Evolutionary conservation across 2,329 filamentous ascomycete species (phyloP), one percentile per base, ranked within the genome.

Genomic region (Trichoderma sp.): DNA sequence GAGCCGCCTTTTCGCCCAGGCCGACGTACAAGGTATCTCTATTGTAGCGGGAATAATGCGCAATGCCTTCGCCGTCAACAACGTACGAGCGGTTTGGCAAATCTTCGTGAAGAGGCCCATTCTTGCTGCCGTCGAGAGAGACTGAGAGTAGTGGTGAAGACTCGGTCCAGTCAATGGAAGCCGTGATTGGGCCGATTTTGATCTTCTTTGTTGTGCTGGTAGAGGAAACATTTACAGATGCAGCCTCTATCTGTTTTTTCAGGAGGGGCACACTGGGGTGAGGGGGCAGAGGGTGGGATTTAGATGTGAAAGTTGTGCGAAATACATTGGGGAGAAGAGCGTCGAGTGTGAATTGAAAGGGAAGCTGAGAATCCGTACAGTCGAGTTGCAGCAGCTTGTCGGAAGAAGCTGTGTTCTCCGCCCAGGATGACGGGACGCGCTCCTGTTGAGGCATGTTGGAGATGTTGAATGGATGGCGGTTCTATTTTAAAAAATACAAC

Each of bases 1-100:
- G 91, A 0, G 90, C 91, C 6, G 89, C 85, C 78, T 93, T 93
- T 78, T 93, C 91, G 5, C 91, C 92, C 0, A 93, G 83, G 0
- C 92, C 91, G 20, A 92, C 87, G 75, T 93, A 90, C 0, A 93
- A 84, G 0, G 88, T 90, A 23, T 86, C 84, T 17, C 86, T 82
- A 73, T 90, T 88, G 78, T 91, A 91, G 15, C 84, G 80, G 0
- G 88, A 88, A 76, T 93, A 93, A 76, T 92, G 90, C 0, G 90
- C 86, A 23, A 92, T 81, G 1, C 91, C 91, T 0, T 81, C 78
- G 0, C 87, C 87, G 74, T 93, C 89, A 8, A 88, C 81, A 1
- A 84, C 86, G 74, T 93, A 93, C 0, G 91, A 92, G 11, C 91
- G 88, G 75, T 88, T 85, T 0, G 87, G 85, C 2, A 93, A 80